Percentiles rank a stretch among this genome's conserved stretches.
Evolutionary conservation across 169 alveolate species (phyloP).

Genomic region (Babesia gibsoni): DNA sequence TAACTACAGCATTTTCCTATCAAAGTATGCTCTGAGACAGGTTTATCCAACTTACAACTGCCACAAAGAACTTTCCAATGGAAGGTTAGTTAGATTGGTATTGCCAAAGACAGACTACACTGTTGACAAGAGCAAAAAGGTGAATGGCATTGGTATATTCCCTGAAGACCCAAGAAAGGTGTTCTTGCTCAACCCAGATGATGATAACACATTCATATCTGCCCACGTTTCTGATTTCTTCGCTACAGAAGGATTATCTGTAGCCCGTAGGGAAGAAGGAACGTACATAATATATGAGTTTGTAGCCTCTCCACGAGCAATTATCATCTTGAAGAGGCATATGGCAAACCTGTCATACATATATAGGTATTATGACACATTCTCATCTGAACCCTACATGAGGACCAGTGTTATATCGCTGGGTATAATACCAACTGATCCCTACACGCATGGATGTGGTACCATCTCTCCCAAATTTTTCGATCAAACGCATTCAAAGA

Average conservation of each 20-base stretch:
- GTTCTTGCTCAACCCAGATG: too few species aligned
- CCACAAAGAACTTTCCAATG: neutral
- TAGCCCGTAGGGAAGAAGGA: neutral
- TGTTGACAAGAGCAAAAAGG: neutral
- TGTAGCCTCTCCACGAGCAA: neutral
- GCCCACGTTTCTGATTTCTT: neutral
- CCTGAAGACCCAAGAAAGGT: neutral
- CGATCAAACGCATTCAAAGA: neutral
- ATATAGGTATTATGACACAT: neutral
- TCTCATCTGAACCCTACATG: neutral
- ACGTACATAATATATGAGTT: neutral
- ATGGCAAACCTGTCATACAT: constrained; percentile 20
- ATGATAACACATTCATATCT: neutral
- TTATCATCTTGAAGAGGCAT: constrained; percentile 20
- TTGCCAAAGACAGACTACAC: neutral
- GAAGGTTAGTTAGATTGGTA: neutral
- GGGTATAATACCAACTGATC: constrained; percentile 28
- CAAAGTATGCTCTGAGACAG: neutral
- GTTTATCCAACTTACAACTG: neutral
- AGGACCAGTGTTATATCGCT: constrained; percentile 1
- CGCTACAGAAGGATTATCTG: neutral
- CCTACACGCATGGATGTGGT: constrained; percentile 41
- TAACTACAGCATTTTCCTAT: neutral
- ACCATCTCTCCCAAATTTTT: neutral
- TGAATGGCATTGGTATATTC: neutral